Evolutionary conservation across 225 moss, liverwort and hornwort species (phyloP), one percentile per base, ranked within the genome.

Genomic region (Pseudoscleropodium purum): DNA sequence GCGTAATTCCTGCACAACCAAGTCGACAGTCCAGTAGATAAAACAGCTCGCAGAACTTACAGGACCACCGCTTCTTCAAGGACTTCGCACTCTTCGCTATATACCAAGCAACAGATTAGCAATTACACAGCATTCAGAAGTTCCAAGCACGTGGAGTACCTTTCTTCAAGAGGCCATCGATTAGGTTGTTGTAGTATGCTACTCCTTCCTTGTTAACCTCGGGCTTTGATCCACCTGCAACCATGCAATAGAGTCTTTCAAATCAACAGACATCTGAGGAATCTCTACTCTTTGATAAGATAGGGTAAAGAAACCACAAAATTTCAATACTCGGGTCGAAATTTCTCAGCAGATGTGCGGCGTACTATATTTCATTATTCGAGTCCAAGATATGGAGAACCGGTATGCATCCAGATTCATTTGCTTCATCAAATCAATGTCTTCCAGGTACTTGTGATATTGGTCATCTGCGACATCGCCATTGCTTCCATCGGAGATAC

Each of bases 301-400:
- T 56, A 69, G 34, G 18, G 63, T 24, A 59, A 60, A 43, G 61
- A 26, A 82, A 84, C 49, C 34, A 45, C 24, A 31, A 75, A 81
- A 89, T 29, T 30, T 24, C 82, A 69, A 29, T 2, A 62, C 62
- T 86, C 54, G 45, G 52, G 31, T 45, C 61, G 63, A 69, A 79
- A 60, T 37, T 45, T 70, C 45, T 87, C 67, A 62, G 82, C 27
- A 75, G 74, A 64, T 51, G 62, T 73, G 56, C 60, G 60, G 52
- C 92, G 37, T 91, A 97, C 98, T 91, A 85, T 95, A 95, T 88
- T 79, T 88, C 45, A 99, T 69, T 56, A 99, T 90, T 83, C 98
- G 96, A 84, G 91, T 80, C 98, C 98, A 97, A 16, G 98, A 92
- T 82, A 99, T 95, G 57, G 97, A 99, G 91, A 99, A 97, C 86